Evolutionary conservation across 768 basidiomycete genomes (phyloP), one percentile per base, ranked within the genome.

Genomic region (Cystoderma amianthinum): DNA sequence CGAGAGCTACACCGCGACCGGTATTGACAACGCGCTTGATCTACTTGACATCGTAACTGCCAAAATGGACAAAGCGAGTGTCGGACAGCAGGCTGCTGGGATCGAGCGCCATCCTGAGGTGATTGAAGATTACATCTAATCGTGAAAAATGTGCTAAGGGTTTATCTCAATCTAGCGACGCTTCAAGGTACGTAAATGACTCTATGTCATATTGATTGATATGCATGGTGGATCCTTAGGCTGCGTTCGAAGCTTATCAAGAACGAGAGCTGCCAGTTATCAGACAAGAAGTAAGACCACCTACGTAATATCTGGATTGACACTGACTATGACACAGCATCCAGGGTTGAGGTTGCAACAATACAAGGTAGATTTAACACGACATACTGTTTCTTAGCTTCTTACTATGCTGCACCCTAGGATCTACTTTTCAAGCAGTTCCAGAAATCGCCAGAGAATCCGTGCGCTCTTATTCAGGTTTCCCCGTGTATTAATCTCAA

Each of bases 401-500:
- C 40, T 46, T 40, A 40, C 15, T 19, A 41, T 9, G 28, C 9
- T 9, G 15, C 28, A 30, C 5, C 41, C 48, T 56, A 91, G 78
- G 93, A 97, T 45, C 63, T 92, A 37, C 64, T 96, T 36, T 84
- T 78, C 76, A 96, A 95, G 64, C 81, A 90, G 60, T 97, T 97
- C 80, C 89, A 96, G 61, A 97, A 96, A 61, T 83, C 88, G 1
- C 89, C 92, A 0, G 93, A 96, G 47, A 96, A 96, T 61, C 88
- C 93, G 92, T 94, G 64, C 56, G 85, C 15, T 25, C 45, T 18
- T 34, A 5, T n/a, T n/a, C n/a, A 39, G 13, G 20, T 17, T 20
- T 18, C 24, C 17, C 28, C 11, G 18, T 16, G 36, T 46, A 37
- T n/a, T n/a, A n/a, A n/a, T n/a, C n/a, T n/a, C n/a, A n/a, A n/a